Evolutionary conservation across 2,329 filamentous ascomycete genomes (phyloP).

Genomic region (Neonectria neomacrospora): DNA sequence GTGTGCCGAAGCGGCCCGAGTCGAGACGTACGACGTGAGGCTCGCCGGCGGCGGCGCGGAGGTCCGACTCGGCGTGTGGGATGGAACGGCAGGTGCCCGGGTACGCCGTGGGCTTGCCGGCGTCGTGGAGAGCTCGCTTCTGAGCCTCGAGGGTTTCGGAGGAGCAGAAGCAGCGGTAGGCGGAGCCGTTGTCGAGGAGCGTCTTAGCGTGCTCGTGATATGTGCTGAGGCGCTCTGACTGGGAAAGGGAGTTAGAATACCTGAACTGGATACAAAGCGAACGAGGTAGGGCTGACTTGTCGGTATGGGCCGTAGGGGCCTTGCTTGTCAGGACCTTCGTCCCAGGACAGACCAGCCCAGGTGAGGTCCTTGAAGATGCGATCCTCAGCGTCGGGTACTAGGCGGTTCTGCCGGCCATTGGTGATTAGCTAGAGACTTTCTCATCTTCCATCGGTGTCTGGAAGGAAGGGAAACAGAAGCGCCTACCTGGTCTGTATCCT

Average conservation of each 20-base stretch:
- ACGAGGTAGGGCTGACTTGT: conserved; percentile 66
- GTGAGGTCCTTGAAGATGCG: conserved; percentile 80
- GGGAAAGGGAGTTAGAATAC: conserved; percentile 7
- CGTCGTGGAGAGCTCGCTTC: conserved; percentile 69
- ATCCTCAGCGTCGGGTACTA: conserved; percentile 82
- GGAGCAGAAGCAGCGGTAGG: conserved; percentile 94
- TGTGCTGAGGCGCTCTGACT: conserved; percentile 81
- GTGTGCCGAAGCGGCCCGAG: conserved; percentile 64
- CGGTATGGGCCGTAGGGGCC: conserved; percentile 87
- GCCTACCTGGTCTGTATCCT: conserved; percentile 91
- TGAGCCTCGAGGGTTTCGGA: conserved; percentile 75
- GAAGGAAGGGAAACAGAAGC: neutral
- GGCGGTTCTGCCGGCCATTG: conserved; percentile 70
- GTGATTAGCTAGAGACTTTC: neutral
- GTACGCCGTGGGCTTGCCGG: conserved; percentile 58
- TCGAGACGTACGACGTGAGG: conserved; percentile 81
- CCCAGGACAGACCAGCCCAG: conserved; percentile 93
- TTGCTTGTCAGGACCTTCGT: conserved; percentile 88
- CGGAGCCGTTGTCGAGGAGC: conserved; percentile 76
- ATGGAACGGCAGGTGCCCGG: conserved; percentile 78
- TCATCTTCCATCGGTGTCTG: too few relatives aligned
- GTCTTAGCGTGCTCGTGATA: conserved; percentile 78
- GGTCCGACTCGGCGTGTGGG: conserved; percentile 72
- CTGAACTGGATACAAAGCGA: neutral
- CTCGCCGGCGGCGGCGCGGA: conserved; percentile 75